Evolutionary conservation across 2,329 filamentous ascomycete species (phyloP), one percentile per base, ranked within the genome.

Genomic region (Exophiala sideris): DNA sequence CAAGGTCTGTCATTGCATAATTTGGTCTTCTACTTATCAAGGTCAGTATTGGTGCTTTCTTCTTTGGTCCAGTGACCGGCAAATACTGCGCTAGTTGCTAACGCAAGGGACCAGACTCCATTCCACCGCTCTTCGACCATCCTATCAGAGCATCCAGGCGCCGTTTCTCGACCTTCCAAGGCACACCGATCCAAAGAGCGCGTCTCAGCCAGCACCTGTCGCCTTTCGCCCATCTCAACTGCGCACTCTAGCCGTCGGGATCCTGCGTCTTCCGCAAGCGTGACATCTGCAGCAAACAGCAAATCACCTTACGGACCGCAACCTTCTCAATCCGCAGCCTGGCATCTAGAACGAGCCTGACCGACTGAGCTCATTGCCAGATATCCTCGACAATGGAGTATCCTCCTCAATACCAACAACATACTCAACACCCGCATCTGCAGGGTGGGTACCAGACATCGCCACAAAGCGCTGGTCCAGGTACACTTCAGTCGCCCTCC

Each of bases 371-470:
- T 35, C 56, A 48, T 45, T 54, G 14, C 46, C 40, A 53, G 45
- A 33, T 47, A 44, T 41, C 39, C 21, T 34, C 46, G 57, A 86
- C 80, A 75, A 88, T 89, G 86, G 86, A 88, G 74, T 88, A 88
- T 77, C 81, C 83, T 71, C 83, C 86, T 74, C 87, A 88, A 69
- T 83, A 85, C 68, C 84, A 83, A 70, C 85, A 86, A 72, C 83
- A 83, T 69, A 76, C 82, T 56, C 84, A 86, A 70, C 76, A 76
- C 47, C 74, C 78, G 55, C 80, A 83, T 65, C 77, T 83, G 63
- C 73, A 79, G 57, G 75, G 79, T 64, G 79, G 82, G 66, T 88
- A 87, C 72, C 79, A 84, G 63, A 82, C 79, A 66, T 79, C 82
- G 73, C 74, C 82, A 68, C 73, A 71, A 58, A 76, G 73, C 58